Evolutionary conservation across 148 eudicot species (phyloP).

Genomic region (Amaranthus cruentus): DNA sequence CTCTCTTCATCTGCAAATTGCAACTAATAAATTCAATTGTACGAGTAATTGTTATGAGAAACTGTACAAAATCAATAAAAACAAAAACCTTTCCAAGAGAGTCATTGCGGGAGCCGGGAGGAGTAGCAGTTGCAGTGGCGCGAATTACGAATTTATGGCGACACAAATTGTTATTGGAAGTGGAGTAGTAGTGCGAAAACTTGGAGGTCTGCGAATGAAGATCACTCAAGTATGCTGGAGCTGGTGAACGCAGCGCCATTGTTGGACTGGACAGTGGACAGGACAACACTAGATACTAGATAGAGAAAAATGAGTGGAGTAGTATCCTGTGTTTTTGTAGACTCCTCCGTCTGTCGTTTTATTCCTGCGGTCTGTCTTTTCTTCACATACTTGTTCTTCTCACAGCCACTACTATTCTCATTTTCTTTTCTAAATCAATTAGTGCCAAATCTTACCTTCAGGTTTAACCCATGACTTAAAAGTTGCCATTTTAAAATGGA

Average conservation of each 20-base stretch:
- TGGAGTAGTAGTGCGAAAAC: background rate
- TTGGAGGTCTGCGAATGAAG: background rate
- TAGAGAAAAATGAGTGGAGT: no score
- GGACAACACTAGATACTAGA: no score
- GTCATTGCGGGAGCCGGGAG: background rate
- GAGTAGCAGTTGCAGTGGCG: constrained; percentile 9
- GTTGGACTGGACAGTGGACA: background rate
- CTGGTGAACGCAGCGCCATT: constrained; percentile 4
- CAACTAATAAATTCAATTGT: background rate
- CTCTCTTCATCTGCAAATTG: constrained; percentile 45
- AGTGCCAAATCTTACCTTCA: no score
- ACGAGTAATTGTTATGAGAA: background rate
- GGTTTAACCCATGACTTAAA: no score
- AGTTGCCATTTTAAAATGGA: no score
- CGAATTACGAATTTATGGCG: background rate
- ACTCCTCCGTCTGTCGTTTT: no score
- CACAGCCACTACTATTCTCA: no score
- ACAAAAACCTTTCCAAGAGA: background rate
- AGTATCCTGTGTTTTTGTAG: no score
- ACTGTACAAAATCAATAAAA: background rate
- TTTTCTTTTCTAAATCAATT: no score
- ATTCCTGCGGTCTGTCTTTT: no score
- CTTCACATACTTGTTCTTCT: no score
- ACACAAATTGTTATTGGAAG: background rate
- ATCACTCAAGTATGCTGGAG: background rate